These are phyloP conservation scores for Microbotryomycetes sp. DNA, from an alignment of 1,284 basidiomycete genomes.

Conservation along the genomic window DNA sequence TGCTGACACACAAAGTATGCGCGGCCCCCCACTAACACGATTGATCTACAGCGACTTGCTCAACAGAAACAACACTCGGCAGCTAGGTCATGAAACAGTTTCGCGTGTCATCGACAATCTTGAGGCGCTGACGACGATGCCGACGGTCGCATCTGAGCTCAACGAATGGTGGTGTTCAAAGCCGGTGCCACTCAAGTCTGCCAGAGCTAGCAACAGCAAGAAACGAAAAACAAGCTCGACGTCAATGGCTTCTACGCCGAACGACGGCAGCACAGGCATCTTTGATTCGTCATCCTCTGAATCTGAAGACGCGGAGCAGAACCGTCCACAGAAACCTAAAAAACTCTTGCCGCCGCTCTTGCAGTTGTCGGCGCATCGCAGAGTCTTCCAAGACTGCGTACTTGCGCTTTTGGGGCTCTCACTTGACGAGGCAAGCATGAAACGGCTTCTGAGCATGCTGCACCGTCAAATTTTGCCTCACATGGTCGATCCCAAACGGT, in stretches of 20 bases:
- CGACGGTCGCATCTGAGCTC: conserved; percentile 63
- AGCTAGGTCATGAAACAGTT: neutral
- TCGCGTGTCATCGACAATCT: conserved; percentile 59
- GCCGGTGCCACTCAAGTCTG: conserved; percentile 35
- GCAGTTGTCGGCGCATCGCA: conserved; percentile 32
- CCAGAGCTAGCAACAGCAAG: conserved; percentile 22
- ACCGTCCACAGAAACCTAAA: neutral
- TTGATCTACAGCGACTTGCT: neutral
- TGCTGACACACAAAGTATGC: too few relatives aligned
- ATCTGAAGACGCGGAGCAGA: conserved; percentile 15
- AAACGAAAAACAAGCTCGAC: conserved; percentile 48
- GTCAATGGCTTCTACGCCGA: conserved; percentile 41
- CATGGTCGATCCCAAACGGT: conserved; percentile 59
- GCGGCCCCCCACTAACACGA: too few relatives aligned
- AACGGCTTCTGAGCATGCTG: conserved; percentile 66
- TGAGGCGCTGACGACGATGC: conserved; percentile 72
- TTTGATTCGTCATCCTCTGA: conserved; percentile 55
- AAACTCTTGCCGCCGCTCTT: conserved; percentile 30
- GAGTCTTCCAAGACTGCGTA: conserved; percentile 37
- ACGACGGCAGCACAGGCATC: conserved; percentile 62
- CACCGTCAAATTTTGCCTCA: conserved; percentile 79
- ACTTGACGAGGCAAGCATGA: conserved; percentile 40
- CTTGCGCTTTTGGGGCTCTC: conserved; percentile 36
- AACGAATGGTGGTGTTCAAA: conserved; percentile 75
- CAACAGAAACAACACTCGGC: neutral